phyloP scores from a whole-genome alignment of 768 basidiomycete genomes.

The Trametopsis cervina region DNA sequence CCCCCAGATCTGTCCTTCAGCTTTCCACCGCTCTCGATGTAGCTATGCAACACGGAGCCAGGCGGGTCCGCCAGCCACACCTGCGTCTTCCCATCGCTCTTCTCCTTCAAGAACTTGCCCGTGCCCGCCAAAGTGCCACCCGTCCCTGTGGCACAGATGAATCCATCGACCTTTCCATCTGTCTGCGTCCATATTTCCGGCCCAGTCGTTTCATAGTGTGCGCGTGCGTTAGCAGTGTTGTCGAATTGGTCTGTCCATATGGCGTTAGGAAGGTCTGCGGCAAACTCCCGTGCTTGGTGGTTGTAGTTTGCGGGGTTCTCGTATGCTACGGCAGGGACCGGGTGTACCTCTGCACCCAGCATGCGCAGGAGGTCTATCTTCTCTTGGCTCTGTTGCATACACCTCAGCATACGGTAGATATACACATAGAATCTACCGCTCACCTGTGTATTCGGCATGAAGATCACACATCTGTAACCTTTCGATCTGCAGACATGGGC shows the following conservation, averaged over 20 bases:
- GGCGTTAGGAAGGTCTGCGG: conserved; percentile 64
- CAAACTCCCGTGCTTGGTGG: conserved; percentile 91
- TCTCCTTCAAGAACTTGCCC: conserved; percentile 79
- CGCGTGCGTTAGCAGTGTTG: conserved; percentile 84
- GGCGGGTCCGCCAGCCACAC: conserved; percentile 97
- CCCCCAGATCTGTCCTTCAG: conserved; percentile 73
- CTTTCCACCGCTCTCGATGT: conserved; percentile 73
- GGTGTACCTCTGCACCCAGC: conserved; percentile 95
- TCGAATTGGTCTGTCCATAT: conserved; percentile 99
- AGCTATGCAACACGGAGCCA: conserved; percentile 84
- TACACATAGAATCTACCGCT: conserved; percentile 9
- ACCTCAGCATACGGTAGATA: neutral
- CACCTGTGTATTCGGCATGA: conserved; percentile 95
- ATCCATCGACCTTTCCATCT: conserved; percentile 73
- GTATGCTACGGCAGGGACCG: conserved; percentile 94
- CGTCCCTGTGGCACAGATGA: conserved; percentile 91
- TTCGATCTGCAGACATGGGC: conserved; percentile 89
- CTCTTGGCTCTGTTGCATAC: conserved; percentile 70
- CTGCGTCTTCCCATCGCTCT: conserved; percentile 69
- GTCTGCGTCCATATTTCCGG: conserved; percentile 97
- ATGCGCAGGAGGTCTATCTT: conserved; percentile 97
- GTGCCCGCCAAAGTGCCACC: conserved; percentile 93
- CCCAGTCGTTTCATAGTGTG: conserved; percentile 86
- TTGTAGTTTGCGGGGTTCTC: conserved; percentile 97
- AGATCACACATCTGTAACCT: conserved; percentile 98